Evolutionary conservation across 1,139 yeast genomes (phyloP), one percentile per base, ranked within the genome.

Genomic region (Spathaspora sp.): DNA sequence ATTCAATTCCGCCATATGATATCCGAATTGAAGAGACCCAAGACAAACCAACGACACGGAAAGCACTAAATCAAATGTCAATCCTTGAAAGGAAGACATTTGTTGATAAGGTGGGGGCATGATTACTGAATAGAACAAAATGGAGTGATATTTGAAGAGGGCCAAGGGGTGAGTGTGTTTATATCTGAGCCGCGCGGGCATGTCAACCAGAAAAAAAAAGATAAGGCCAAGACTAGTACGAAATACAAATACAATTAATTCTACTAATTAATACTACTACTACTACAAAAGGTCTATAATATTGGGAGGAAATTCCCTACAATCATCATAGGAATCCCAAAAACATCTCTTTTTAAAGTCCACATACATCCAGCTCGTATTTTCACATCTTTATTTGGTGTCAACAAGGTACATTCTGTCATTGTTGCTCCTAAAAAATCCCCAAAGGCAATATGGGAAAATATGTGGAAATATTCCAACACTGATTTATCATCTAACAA

Each of bases 241-340:
- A n/a, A n/a, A n/a, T n/a, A n/a, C n/a, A n/a, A n/a, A n/a, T n/a
- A n/a, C n/a, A n/a, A n/a, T n/a, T n/a, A n/a, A n/a, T n/a, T n/a
- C n/a, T n/a, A n/a, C n/a, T n/a, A n/a, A n/a, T n/a, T n/a, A n/a
- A n/a, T n/a, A 4, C n/a, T 20, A 24, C 16, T 16, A 39, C 3
- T 15, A n/a, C 25, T n/a, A 25, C 23, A 39, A 24, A 3, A 8
- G 18, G 9, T 41, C 47, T 66, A 71, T 43, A 80, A 58, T 23
- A 88, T 84, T 1, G 97, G 97, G 56, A 91, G 69, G 61, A 91
- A 93, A 59, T 89, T 93, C 24, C 97, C 98, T 38, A 93, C 81
- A 38, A 93, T 86, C 96, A 91, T 91, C 91, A 93, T 86, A 13
- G 85, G 85, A 41, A 80, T 80, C 11, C 85, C 85, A 60, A 80